Evolutionary conservation across 352 stramenopile genomes (phyloP).

Genomic region (Pythium volutum): DNA sequence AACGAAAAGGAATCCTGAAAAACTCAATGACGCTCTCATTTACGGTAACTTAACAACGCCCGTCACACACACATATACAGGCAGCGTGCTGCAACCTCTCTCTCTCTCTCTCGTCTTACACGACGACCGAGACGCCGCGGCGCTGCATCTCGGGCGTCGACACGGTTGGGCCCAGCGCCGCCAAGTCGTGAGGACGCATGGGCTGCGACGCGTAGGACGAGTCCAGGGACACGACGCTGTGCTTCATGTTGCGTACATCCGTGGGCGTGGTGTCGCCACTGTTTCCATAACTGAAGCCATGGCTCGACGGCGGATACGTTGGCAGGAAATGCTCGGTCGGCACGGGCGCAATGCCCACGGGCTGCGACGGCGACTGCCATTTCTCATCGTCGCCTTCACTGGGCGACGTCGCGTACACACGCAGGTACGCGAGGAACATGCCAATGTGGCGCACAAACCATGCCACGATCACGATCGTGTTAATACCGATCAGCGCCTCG

Average conservation of each 20-base stretch:
- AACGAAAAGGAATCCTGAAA: too few relatives aligned
- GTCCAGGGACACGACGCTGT: not conserved
- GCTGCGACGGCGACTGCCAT: conserved; percentile 10
- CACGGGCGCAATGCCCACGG: not conserved
- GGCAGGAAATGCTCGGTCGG: conserved; percentile 15
- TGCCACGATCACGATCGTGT: conserved; percentile 27
- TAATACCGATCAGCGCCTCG: conserved; percentile 59
- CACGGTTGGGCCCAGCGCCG: conserved; percentile 1
- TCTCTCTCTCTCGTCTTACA: not conserved
- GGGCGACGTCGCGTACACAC: conserved; percentile 42
- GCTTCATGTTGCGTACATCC: conserved; percentile 1
- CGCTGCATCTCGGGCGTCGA: conserved; percentile 13
- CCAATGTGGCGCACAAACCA: conserved; percentile 31
- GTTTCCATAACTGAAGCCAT: too few relatives aligned
- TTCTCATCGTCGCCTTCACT: conserved; percentile 27
- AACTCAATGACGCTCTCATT: too few relatives aligned
- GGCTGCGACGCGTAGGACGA: not conserved
- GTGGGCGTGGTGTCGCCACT: too few relatives aligned
- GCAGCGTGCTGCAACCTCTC: not conserved
- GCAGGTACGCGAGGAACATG: conserved; percentile 44
- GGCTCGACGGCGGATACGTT: not conserved
- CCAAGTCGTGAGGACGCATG: not conserved
- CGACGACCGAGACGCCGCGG: conserved; percentile 10
- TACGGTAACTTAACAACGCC: too few relatives aligned
- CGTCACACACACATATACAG: not conserved